Conservation (phyloP, 306 rosid species). For the Inga leiocalycina region DNA sequence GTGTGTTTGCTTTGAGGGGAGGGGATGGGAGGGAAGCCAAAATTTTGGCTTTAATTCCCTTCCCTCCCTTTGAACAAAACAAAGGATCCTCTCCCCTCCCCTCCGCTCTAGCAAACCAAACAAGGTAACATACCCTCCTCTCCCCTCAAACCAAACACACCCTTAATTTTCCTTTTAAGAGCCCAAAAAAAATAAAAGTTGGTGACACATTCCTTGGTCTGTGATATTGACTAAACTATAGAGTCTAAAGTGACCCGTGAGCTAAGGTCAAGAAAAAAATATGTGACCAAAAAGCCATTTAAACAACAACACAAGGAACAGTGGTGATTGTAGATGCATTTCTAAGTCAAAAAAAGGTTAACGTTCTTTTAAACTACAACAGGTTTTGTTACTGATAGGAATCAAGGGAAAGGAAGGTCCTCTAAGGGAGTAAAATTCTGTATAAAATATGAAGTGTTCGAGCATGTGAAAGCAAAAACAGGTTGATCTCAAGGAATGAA, state of each 20-base stretch:
- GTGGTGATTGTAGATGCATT: not conserved
- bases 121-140: no score
- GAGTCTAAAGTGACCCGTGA: not conserved
- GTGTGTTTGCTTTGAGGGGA: no score
- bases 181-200: not conserved
- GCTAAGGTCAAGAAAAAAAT: not conserved
- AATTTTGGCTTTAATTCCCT: no score
- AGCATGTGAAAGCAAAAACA: conserved; percentile 15
- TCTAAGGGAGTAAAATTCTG: not conserved
- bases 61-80: no score
- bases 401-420: not conserved
- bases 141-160: no score
- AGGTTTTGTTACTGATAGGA: conserved; percentile 6
- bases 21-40: no score
- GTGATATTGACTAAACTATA: not conserved
- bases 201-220: not conserved
- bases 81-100: no score
- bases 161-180: not conserved
- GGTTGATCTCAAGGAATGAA: conserved; percentile 12
- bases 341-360: not conserved
- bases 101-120: no score
- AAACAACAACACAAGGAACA: not conserved
- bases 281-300: not conserved
- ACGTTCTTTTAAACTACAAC: not conserved
- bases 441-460: not conserved